Evolutionary conservation across 495 filamentous ascomycete species (phyloP).

Genomic region (Saxophila tyrrhenica): DNA sequence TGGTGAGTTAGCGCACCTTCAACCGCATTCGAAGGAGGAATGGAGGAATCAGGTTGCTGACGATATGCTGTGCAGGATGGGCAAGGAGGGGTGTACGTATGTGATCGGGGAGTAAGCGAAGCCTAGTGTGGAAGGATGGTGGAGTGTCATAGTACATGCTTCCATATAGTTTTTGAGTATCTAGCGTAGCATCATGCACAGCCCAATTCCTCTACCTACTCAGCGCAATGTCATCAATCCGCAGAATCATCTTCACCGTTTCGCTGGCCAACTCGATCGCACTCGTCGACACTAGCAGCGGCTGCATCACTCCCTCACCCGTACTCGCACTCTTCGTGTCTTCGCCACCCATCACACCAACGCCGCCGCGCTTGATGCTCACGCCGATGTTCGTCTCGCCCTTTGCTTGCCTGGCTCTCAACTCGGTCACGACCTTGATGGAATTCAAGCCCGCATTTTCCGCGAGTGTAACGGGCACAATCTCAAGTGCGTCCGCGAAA

Average conservation of each 20-base stretch:
- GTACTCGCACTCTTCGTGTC: constrained; percentile 67
- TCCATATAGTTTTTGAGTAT: too few species aligned
- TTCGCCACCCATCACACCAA: constrained; percentile 89
- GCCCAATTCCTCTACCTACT: constrained; percentile 8
- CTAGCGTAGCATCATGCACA: not conserved
- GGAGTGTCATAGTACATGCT: too few species aligned
- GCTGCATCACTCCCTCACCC: constrained; percentile 98
- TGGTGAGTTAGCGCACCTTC: too few species aligned
- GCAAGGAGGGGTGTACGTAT: constrained; percentile 65
- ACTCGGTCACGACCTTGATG: constrained; percentile 96
- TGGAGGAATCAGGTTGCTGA: not conserved
- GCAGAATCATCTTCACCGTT: constrained; percentile 97
- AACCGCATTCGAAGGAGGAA: not conserved
- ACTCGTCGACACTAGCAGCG: constrained; percentile 88
- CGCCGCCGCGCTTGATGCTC: constrained; percentile 92
- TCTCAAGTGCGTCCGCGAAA: constrained; percentile 95
- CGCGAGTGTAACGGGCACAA: constrained; percentile 90
- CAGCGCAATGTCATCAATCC: constrained; percentile 88
- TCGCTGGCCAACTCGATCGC: constrained; percentile 93
- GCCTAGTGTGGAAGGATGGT: too few species aligned
- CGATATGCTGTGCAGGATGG: not conserved
- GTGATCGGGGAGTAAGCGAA: constrained; percentile 68
- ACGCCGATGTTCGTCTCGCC: constrained; percentile 94
- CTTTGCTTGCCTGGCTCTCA: constrained; percentile 83
- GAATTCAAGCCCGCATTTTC: constrained; percentile 96